Percentiles rank a stretch among this genome's conserved stretches.
These are phyloP conservation scores for Monilinia polystroma DNA, from an alignment of 2,329 filamentous ascomycete genomes.

Conservation along the genomic window DNA sequence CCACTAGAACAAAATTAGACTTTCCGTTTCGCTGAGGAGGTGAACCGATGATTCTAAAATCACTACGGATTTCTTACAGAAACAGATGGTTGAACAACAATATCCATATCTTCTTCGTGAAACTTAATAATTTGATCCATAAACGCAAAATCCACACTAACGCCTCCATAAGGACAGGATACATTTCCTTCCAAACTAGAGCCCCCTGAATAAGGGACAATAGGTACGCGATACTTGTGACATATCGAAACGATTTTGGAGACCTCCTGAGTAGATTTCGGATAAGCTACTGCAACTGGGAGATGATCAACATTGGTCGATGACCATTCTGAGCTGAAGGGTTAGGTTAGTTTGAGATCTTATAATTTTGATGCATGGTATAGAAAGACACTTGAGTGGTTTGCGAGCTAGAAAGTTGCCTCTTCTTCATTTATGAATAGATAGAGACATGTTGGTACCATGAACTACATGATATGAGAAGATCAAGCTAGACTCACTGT, in stretches of 20 bases:
- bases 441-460: neutral
- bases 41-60: neutral
- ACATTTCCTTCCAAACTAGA: conserved; percentile 89
- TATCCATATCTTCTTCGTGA: conserved; percentile 85
- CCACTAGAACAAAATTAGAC: conserved; percentile 52
- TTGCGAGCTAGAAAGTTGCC: neutral
- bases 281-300: conserved; percentile 64
- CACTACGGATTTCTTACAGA: conserved; percentile 42
- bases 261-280: conserved; percentile 59
- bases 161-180: conserved; percentile 78
- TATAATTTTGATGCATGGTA: neutral
- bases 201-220: conserved; percentile 81
- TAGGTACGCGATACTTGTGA: conserved; percentile 74
- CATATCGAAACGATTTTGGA: conserved; percentile 65
- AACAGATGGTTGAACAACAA: conserved; percentile 87
- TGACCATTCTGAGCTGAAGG: conserved; percentile 58
- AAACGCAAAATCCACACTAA: conserved; percentile 83
- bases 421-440: neutral
- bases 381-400: neutral
- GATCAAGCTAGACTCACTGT: conserved; percentile 42
- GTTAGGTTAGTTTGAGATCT: neutral
- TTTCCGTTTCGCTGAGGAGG: neutral
- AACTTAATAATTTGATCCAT: conserved; percentile 83
- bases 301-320: conserved; percentile 58
- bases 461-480: neutral